These are phyloP conservation scores for Aspergillus costaricaensis DNA, from an alignment of 2,329 filamentous ascomycete genomes.

Conservation along the genomic window DNA sequence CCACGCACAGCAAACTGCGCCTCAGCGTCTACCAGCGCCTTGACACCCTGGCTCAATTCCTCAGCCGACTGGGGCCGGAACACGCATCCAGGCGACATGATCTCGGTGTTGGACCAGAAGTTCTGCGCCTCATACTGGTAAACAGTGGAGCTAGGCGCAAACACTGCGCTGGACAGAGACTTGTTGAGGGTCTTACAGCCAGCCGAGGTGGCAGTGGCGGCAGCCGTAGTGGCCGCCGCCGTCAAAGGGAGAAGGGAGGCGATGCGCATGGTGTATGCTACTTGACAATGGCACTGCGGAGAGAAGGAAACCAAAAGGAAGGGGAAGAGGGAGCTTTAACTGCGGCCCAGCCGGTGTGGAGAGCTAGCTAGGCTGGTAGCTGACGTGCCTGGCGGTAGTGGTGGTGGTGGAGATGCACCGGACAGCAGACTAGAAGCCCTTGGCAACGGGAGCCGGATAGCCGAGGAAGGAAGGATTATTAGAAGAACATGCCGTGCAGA, in stretches of 20 bases:
- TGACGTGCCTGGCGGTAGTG: no score
- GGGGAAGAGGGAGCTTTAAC: not conserved
- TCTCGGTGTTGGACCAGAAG: slow-evolving; percentile 42
- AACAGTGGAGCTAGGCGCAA: slow-evolving; percentile 24
- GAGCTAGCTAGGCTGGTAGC: no score
- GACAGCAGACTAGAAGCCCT: no score
- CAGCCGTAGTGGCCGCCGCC: slow-evolving; percentile 9
- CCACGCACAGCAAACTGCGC: slow-evolving; percentile 37
- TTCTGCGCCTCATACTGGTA: slow-evolving; percentile 35
- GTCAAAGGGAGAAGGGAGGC: slow-evolving; percentile 18
- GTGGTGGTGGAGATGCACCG: no score
- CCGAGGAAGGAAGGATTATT: no score
- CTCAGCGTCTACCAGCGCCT: slow-evolving; percentile 21
- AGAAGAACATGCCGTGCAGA: no score
- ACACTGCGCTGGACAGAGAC: slow-evolving; percentile 24
- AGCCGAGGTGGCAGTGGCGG: slow-evolving; percentile 3
- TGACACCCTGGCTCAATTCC: slow-evolving; percentile 29
- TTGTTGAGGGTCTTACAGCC: slow-evolving; percentile 24
- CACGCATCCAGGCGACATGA: slow-evolving; percentile 36
- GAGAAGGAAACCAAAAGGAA: slow-evolving; percentile 4
- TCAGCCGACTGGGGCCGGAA: slow-evolving; percentile 33
- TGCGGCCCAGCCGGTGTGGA: no score
- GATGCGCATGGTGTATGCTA: slow-evolving; percentile 22
- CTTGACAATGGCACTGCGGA: not conserved
- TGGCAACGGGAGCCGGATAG: no score